Evolutionary conservation across 2,329 filamentous ascomycete genomes (phyloP), one percentile per base, ranked within the genome.

Genomic region (Chaetothyriales sp.): DNA sequence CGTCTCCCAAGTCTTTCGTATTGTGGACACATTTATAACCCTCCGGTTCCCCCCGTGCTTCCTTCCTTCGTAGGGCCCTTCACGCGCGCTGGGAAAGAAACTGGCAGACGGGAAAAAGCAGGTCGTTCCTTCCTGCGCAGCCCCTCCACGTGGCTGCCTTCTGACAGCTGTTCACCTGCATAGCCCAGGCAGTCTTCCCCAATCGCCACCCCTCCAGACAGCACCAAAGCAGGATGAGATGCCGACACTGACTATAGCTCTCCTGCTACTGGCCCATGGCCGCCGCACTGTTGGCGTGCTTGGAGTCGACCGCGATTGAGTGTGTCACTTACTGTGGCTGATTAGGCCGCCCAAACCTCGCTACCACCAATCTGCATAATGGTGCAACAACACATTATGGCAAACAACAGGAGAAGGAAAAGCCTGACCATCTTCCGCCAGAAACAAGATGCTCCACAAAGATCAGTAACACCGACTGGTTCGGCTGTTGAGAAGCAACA

Each of bases 341-440:
- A 9, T 39, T 15, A 39, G 32, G 32, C 7, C 32, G 3, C 3
- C 6, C 22, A 25, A 25, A 6, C 3, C 22, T 25, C 22, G 32
- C 12, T 39, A 15, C 15, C 32, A 39, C 3, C 9, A 15, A 39
- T 3, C 32, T 39, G 10, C 32, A 39, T 39, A 12, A 39, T 39
- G 32, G 32, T 39, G 12, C 32, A 39, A 15, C 32, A 39, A 39
- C 32, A 39, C 32, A 39, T 39, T 25, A 61, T 61, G 59, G 55
- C 58, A 48, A 58, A 61, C 53, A 61, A 57, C 53, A 57, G 59
- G 51, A 58, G 62, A 45, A 64, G 63, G 55, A 65, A 63, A 55
- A 66, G 63, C 55, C 54, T 66, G 47, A 62, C 61, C 49, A 55
- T 64, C 48, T 63, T 66, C 55, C 53, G 58, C 42, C 59, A 58